Base-by-base conservation (phyloP, 2,329 filamentous ascomycete genomes). In the Annulohypoxylon truncatum region DNA sequence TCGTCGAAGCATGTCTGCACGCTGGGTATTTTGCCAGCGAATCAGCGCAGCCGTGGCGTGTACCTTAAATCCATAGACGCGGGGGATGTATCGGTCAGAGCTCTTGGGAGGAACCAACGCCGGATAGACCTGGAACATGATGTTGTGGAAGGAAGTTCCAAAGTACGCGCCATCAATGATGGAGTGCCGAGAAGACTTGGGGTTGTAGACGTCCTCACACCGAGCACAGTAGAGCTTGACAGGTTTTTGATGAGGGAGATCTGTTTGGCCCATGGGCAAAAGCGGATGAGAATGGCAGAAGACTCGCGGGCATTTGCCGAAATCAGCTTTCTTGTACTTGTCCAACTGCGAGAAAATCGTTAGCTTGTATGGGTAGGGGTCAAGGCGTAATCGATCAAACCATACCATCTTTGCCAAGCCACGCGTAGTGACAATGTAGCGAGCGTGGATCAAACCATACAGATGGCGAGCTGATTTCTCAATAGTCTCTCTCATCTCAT, bases 141-240 rank as follows among this genome's bases (percentile, higher is more conserved):
- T 97, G 82, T 97, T 97, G 85, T 97, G 95, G 85, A 99, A 99
- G 2, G 93, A 97, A 50, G 95, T 94, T 73, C 96, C 96, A 73
- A 99, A 99, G 85, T 98, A 99, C 70, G 96, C 96, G 69, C 96
- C 96, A 78, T 99, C 96, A 75, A 99, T 97, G 64, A 92, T 88
- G 53, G 94, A 94, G 81, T 99, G 96, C 26, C 96, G 93, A 18
- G 93, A 82, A 2, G 96, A 98, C 80, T 99, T 99, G 46, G 96
- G 96, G 81, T 98, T 98, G 86, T 99, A 99, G 64, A 97, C 91
- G 79, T 99, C 96, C 84, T 99, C 96, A 84, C 96, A 99, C 74
- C 94, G 93, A 50, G 92, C 90, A 81, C 96, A 99, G 87, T 97
- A 99, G 56, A 99, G 92, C 81, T 97, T 98, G 71, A 97, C 96